A percentile compares a stretch with the other conserved stretches of the same genome.
Conservation (phyloP, 225 moss, liverwort and hornwort species). For the Straminergon stramineum region DNA sequence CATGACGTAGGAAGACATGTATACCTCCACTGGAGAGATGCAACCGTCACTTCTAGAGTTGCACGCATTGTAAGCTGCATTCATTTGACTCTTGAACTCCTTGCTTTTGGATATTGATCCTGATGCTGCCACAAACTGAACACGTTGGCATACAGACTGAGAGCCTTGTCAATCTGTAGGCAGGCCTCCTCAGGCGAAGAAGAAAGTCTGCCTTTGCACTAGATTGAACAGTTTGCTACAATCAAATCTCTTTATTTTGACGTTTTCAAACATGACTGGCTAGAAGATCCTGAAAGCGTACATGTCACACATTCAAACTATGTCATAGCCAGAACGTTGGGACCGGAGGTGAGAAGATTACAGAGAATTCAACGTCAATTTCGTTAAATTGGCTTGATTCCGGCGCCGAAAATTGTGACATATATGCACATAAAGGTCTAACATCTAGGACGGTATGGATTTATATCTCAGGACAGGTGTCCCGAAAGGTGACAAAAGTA, state of each 20-base stretch:
- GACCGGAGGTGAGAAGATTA: not conserved
- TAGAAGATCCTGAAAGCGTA: not conserved
- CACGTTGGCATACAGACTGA: not conserved
- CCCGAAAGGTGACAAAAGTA: not conserved
- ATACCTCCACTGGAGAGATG: constrained; percentile 51
- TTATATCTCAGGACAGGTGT: not conserved
- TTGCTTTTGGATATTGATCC: constrained; percentile 62
- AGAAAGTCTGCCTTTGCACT: not conserved
- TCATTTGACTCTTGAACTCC: constrained; percentile 48
- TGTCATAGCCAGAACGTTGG: not conserved
- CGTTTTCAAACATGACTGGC: not conserved
- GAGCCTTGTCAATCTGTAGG: not conserved
- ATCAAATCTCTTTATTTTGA: not conserved
- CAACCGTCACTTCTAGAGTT: constrained; percentile 39
- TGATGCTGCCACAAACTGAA: constrained; percentile 70
- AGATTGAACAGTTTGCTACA: not conserved
- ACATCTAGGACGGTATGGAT: not conserved
- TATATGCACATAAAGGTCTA: not conserved
- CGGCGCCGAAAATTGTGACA: not conserved
- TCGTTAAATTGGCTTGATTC: not conserved
- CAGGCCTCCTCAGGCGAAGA: not conserved
- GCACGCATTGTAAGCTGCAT: constrained; percentile 58
- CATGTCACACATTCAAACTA: not conserved
- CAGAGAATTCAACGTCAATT: not conserved
- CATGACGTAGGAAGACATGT: not conserved